These are phyloP conservation scores for Pelargonium fulgidum DNA, from an alignment of 441 rosid genomes.

Conservation along the genomic window DNA sequence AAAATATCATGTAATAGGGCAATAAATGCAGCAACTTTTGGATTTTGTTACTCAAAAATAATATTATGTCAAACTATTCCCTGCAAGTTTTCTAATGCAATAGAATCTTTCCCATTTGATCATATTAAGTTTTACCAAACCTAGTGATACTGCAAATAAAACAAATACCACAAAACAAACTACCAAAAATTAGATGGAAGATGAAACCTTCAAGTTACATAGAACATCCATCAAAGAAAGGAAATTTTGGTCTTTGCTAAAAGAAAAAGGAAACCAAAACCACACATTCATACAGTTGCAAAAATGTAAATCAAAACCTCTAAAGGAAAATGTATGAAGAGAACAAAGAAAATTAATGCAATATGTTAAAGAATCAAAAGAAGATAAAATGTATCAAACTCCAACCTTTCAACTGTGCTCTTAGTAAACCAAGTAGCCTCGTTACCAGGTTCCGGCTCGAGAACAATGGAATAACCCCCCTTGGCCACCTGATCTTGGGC, in stretches of 20 bases:
- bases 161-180: constrained; percentile 3
- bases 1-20: not conserved
- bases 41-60: not conserved
- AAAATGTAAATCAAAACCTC: not conserved
- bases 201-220: not conserved
- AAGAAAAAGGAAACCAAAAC: not conserved
- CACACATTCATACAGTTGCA: not conserved
- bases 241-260: not conserved
- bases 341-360: not conserved
- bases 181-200: not conserved
- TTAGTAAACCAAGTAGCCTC: constrained; percentile 59
- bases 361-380: not conserved
- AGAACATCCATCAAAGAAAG: not conserved
- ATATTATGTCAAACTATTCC: not conserved
- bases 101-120: not conserved
- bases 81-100: not conserved
- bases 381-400: constrained; percentile 10
- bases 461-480: constrained; percentile 90
- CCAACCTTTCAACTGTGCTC: constrained; percentile 63
- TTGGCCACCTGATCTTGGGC: constrained; percentile 77
- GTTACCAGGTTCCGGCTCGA: constrained; percentile 49
- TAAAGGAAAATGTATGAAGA: not conserved
- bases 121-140: not conserved
- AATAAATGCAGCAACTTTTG: not conserved
- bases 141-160: not conserved